Evolutionary conservation across 192 early-diverging fungal genomes (phyloP), one percentile per base, ranked within the genome.

Genomic region (Coemansia sp.): DNA sequence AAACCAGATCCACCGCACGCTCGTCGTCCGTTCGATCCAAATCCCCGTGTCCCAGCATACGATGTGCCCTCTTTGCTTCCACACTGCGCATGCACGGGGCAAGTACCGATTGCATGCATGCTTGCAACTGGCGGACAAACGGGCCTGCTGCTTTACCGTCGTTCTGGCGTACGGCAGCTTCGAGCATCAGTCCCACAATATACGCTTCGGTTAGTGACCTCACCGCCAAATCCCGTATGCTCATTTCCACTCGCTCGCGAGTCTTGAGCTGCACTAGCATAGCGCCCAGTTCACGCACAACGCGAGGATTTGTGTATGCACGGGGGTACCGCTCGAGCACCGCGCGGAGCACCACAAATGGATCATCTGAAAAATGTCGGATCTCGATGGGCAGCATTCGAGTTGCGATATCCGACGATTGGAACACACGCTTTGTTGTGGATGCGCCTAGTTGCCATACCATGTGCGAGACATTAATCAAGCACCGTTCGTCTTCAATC

Each of bases 361-460:
- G 69, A 23, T 77, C 40, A 14, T n/a, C 66, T 5, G 62, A 15
- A 0, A 58, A 56, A 15, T 68, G 61, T 10, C 69, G 57, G 21
- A 77, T 68, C 36, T 77, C 69, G 18, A 77, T 71, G 0, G 75
- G 75, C n/a, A 60, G 25, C 44, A 71, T 38, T 12, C 24, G 51
- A 4, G 51, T 31, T 15, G 24, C 51, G 5, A 8, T 24, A 34
- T 34, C 40, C 1, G 40, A 0, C 0, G 51, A 15, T 26, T 53
- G 51, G 14, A 53, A 53, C 26, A 53, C 11, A 14, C 25, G 51
- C 24, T n/a, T 28, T 36, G 17, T 50, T 20, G 26, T 44, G 3
- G 58, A 46, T 11, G 60, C 48, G 0, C 58, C 65, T 44, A 74
- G 31, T 0, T 61, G 53, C 52, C 62, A 61, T 3, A 58, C 49